A percentile compares a stretch with the other conserved stretches of the same genome.
Conservation (phyloP, 495 filamentous ascomycete species). For the Penicillium steckii region DNA sequence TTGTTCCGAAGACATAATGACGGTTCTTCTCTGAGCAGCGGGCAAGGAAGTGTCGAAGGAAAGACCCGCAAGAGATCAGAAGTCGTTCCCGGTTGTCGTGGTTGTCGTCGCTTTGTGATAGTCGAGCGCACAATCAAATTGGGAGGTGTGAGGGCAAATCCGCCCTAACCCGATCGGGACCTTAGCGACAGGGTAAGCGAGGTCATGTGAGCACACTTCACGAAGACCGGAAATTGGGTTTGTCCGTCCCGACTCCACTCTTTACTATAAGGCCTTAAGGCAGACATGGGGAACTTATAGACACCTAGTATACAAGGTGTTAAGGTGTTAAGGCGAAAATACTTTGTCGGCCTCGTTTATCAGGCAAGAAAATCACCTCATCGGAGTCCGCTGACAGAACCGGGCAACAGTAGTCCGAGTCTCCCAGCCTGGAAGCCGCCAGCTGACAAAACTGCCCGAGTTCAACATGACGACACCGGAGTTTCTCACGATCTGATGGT, state of each 20-base stretch:
- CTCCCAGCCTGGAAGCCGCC: constrained; percentile 13
- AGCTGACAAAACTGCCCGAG: constrained; percentile 22
- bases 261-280: constrained; percentile 1
- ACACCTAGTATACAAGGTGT: not conserved
- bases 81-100: constrained; percentile 48
- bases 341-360: no score
- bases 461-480: constrained; percentile 22
- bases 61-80: constrained; percentile 50
- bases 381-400: constrained; percentile 16
- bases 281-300: not conserved
- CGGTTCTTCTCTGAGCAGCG: constrained; percentile 47
- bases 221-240: constrained; percentile 17
- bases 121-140: constrained; percentile 47
- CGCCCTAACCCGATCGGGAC: constrained; percentile 40
- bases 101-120: constrained; percentile 51
- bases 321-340: no score
- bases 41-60: constrained; percentile 50
- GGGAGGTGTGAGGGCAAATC: constrained; percentile 40
- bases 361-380: constrained; percentile 7
- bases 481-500: constrained; percentile 4
- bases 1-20: constrained; percentile 80
- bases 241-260: not conserved
- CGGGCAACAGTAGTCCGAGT: constrained; percentile 42
- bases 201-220: constrained; percentile 35
- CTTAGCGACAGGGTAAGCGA: constrained; percentile 45